Evolutionary conservation across 306 rosid species (phyloP).

Genomic region (Malus domestica): ASM211411v1 NC_041795.1:36259001-36259500

Average conservation of each 20-base stretch:
- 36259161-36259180: neutral
- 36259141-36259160: neutral
- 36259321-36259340: conserved; percentile 42
- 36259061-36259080: neutral
- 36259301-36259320: conserved; percentile 38
- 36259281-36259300: conserved; percentile 57
- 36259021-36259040: no score
- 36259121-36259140: neutral
- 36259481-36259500: conserved; percentile 39
- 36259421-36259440: conserved; percentile 11
- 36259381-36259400: conserved; percentile 31
- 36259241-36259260: neutral
- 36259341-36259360: conserved; percentile 71
- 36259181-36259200: neutral
- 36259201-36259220: no score
- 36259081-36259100: neutral
- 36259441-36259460: conserved; percentile 45
- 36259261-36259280: conserved; percentile 6
- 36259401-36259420: conserved; percentile 18
- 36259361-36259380: conserved; percentile 37
- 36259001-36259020: neutral
- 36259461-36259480: conserved; percentile 64
- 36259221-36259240: neutral
- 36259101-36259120: neutral
- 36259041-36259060: neutral